These are phyloP conservation scores for Monilinia fructigena DNA, from an alignment of 2,329 filamentous ascomycete genomes.

Conservation along the genomic window DNA sequence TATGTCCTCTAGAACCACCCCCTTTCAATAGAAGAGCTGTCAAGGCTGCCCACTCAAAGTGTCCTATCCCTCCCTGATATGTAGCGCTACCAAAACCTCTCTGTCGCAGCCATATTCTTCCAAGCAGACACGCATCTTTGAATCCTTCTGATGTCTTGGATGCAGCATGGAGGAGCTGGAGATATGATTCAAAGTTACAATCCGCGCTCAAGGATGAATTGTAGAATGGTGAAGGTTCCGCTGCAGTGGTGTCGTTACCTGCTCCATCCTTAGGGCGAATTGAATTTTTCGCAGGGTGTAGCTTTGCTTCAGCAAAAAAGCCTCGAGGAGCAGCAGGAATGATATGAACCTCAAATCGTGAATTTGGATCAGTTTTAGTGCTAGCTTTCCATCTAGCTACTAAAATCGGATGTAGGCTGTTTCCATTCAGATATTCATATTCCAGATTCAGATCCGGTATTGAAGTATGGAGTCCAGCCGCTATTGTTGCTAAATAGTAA, in stretches of 20 bases:
- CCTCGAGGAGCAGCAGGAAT: constrained; percentile 70
- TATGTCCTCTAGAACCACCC: constrained; percentile 69
- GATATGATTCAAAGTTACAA: constrained; percentile 67
- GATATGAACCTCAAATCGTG: constrained; percentile 66
- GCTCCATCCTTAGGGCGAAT: constrained; percentile 57
- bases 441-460: constrained; percentile 53
- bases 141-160: constrained; percentile 59
- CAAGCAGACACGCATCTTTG: constrained; percentile 80
- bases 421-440: constrained; percentile 70
- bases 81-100: constrained; percentile 72
- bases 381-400: constrained; percentile 43
- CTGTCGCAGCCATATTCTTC: constrained; percentile 85
- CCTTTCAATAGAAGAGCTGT: constrained; percentile 77
- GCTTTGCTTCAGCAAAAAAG: constrained; percentile 69
- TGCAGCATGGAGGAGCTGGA: constrained; percentile 71
- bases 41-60: constrained; percentile 85
- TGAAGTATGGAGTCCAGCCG: constrained; percentile 63
- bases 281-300: constrained; percentile 67
- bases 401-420: constrained; percentile 71
- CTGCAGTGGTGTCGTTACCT: constrained; percentile 43
- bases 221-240: constrained; percentile 73
- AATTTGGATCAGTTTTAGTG: constrained; percentile 41
- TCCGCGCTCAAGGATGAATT: constrained; percentile 84
- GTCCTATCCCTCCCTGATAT: constrained; percentile 81
- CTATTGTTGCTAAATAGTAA: constrained; percentile 83